Conservation (phyloP, 208 protist genomes). For the Acanthamoeba healyi region DNA sequence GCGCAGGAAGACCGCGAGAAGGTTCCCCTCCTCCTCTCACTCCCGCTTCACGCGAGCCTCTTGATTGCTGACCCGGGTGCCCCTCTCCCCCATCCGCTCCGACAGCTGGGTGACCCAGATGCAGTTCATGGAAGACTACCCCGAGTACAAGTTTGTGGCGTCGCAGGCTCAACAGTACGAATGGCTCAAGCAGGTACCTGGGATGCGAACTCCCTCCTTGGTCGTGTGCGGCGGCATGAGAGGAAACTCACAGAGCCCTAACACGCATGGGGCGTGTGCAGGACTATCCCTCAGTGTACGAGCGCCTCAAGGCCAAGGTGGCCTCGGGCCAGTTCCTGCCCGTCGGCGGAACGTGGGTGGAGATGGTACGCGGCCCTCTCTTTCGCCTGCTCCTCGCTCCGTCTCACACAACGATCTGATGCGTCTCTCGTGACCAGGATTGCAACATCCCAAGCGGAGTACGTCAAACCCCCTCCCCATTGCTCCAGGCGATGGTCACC, state of each 20-base stretch:
- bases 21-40: too few relatives aligned
- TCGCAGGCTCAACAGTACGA: conserved; percentile 83
- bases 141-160: conserved; percentile 82
- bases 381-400: not conserved
- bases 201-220: not conserved
- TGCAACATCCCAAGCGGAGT: conserved; percentile 86
- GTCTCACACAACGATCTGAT: too few relatives aligned
- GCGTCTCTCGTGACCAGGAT: too few relatives aligned
- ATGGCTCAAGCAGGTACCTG: conserved; percentile 66
- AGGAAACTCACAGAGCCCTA: not conserved
- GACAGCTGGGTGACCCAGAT: conserved; percentile 84
- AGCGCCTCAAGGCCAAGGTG: conserved; percentile 81
- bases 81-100: too few relatives aligned
- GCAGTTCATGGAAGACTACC: conserved; percentile 81
- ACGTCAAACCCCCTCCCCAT: not conserved
- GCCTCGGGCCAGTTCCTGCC: conserved; percentile 78
- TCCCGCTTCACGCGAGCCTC: too few relatives aligned
- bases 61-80: too few relatives aligned
- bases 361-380: conserved; percentile 81
- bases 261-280: not conserved
- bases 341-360: conserved; percentile 87
- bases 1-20: conserved; percentile 79
- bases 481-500: not conserved
- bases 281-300: conserved; percentile 85
- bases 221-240: not conserved